Evolutionary conservation across 129 eudicot species (phyloP), one percentile per base, ranked within the genome.

Genomic region (Flaveria trinervia): DNA sequence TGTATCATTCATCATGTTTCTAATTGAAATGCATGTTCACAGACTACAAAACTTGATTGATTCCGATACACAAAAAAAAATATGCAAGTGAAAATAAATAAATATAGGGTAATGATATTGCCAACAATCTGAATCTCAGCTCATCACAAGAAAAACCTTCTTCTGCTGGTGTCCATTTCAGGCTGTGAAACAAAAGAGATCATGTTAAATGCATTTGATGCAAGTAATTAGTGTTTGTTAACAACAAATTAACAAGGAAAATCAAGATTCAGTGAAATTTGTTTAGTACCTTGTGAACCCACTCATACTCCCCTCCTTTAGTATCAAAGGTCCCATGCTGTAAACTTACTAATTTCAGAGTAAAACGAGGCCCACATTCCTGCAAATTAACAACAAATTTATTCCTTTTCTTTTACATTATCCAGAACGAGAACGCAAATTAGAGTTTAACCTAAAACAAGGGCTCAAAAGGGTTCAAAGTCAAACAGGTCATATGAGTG

Each of bases 331-430:
- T 93, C 54, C 97, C 98, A 77, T 93, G 96, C 55, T 93, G 98
- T 44, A 93, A 86, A 73, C 88, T 91, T 44, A 62, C 84, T 55
- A 93, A 73, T 74, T 93, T 93, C 25, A 93, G 72, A 2, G 89
- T 87, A 77, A 93, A 93, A 46, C 97, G 93, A 60, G 97, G 98
- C 17, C 97, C 97, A 68, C 98, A 93, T 86, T 93, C 98, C 98
- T 93, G 89, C 71, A 86, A 16, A 66, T 12, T 62, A 75, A 39
- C 28, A 48, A 48, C 36, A 26, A 57, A 56, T 11, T 55, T 44
- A 9, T 0, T 11, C 11, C 5, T 61, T 5, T 3, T 2, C 18
- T 26, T 61, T 61, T 11, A 28, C 41, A 61, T 57, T 22, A 57
- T 1, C 9, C 62, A 56, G 20, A 10, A 56, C 1, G 5, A 3